Conservation (phyloP, 2,329 filamentous ascomycete species). For the Chalaropsis thielavioides region DNA sequence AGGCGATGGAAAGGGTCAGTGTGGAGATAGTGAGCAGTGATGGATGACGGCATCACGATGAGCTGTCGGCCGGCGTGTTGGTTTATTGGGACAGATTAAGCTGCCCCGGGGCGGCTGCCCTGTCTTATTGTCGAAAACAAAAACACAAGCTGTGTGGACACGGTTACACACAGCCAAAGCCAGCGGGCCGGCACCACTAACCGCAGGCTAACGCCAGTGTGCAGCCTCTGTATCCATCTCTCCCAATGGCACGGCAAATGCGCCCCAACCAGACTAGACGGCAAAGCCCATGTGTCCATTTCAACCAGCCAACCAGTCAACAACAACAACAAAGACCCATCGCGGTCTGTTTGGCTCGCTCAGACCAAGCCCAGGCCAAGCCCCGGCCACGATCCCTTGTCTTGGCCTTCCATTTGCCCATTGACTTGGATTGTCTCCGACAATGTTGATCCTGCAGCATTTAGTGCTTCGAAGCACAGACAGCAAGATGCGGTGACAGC, state of each 20-base stretch:
- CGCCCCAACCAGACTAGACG: background rate
- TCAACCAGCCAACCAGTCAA: background rate
- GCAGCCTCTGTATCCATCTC: too few species aligned
- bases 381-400: background rate
- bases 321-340: background rate
- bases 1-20: background rate
- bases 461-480: background rate
- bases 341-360: constrained; percentile 1
- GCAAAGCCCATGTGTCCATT: constrained; percentile 1
- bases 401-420: constrained; percentile 1
- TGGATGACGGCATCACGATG: background rate
- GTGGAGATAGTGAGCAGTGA: background rate
- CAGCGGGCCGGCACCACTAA: too few species aligned
- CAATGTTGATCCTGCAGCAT: constrained; percentile 2
- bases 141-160: background rate
- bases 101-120: background rate
- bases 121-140: background rate
- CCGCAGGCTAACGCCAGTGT: too few species aligned
- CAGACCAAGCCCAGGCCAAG: background rate
- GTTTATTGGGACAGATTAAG: background rate
- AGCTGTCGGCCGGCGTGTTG: background rate
- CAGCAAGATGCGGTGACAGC: constrained; percentile 5
- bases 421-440: background rate
- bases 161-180: background rate
- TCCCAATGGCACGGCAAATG: background rate